A percentile compares a stretch with the other conserved stretches of the same genome.
These are phyloP conservation scores for Didymella keratinophila DNA, from an alignment of 2,329 filamentous ascomycete genomes.

Conservation along the genomic window DNA sequence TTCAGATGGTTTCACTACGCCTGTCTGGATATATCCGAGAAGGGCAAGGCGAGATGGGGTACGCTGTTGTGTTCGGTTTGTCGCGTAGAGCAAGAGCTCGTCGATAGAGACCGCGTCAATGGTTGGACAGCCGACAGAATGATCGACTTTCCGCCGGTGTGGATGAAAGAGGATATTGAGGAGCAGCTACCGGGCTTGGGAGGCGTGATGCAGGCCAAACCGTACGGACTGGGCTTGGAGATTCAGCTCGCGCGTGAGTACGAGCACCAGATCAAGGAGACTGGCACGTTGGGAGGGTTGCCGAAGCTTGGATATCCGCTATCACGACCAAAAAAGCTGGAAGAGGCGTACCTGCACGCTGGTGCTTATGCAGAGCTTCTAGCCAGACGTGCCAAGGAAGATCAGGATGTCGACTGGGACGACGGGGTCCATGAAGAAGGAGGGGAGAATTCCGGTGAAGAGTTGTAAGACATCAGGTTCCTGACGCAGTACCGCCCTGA, in stretches of 20 bases:
- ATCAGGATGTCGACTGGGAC: not conserved
- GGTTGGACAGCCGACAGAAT: not conserved
- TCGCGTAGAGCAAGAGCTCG: conserved; percentile 16
- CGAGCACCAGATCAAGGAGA: not conserved
- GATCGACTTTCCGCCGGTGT: not conserved
- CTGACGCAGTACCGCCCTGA: not conserved
- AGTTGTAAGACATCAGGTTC: no score
- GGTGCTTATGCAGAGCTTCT: not conserved
- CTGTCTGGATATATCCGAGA: conserved; percentile 29
- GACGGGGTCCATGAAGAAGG: not conserved
- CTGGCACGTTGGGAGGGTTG: not conserved
- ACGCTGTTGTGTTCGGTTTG: conserved; percentile 24
- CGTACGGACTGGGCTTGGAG: conserved; percentile 1
- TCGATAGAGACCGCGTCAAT: not conserved
- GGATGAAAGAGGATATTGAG: not conserved
- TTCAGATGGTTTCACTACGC: conserved; percentile 34
- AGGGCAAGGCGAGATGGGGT: conserved; percentile 20
- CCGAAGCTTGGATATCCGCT: not conserved
- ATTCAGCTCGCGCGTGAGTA: not conserved
- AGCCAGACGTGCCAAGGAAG: not conserved
- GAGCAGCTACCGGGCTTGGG: not conserved
- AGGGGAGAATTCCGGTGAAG: not conserved
- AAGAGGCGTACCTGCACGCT: conserved; percentile 4
- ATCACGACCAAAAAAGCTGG: conserved; percentile 5
- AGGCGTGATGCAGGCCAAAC: not conserved